These are phyloP conservation scores for Barnettozyma sp. DNA, from an alignment of 805 yeast genomes.

Conservation along the genomic window DNA sequence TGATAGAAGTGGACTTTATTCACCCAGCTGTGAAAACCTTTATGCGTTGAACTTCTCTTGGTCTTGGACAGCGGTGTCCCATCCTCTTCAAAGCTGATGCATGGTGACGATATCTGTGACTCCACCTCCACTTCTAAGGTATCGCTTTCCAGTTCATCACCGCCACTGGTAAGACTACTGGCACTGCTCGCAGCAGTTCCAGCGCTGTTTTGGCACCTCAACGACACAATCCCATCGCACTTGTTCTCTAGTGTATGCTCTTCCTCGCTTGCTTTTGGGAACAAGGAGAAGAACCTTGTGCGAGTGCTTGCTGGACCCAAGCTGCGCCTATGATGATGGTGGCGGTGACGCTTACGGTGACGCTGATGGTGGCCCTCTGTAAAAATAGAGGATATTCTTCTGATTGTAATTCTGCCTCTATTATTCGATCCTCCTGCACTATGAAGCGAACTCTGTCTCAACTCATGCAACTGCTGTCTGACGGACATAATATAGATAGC, in stretches of 20 bases:
- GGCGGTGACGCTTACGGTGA: no score
- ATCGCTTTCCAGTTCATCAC: no score
- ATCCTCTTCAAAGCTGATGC: slow-evolving; percentile 9
- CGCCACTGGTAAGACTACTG: no score
- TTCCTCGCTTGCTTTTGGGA: slow-evolving; percentile 1
- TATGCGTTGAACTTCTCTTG: slow-evolving; percentile 3
- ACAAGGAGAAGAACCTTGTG: slow-evolving; percentile 3
- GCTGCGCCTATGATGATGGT: no score
- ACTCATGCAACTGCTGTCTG: slow-evolving; percentile 3
- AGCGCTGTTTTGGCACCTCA: slow-evolving; percentile 8
- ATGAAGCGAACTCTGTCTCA: slow-evolving; percentile 2
- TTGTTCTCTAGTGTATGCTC: slow-evolving; percentile 1
- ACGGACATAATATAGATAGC: slow-evolving; percentile 3
- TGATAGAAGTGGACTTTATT: slow-evolving; percentile 8
- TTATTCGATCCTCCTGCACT: not conserved
- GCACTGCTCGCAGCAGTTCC: no score
- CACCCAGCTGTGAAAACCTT: slow-evolving; percentile 9
- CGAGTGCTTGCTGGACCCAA: not conserved
- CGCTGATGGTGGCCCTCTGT: slow-evolving; percentile 3
- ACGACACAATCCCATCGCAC: not conserved
- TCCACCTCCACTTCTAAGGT: no score
- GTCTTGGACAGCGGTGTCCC: slow-evolving; percentile 10
- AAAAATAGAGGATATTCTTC: slow-evolving; percentile 7
- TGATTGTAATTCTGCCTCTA: slow-evolving; percentile 2
- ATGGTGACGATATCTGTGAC: no score